phyloP scores from a whole-genome alignment of 306 rosid genomes.

The Gleditsia sinensis region DNA sequence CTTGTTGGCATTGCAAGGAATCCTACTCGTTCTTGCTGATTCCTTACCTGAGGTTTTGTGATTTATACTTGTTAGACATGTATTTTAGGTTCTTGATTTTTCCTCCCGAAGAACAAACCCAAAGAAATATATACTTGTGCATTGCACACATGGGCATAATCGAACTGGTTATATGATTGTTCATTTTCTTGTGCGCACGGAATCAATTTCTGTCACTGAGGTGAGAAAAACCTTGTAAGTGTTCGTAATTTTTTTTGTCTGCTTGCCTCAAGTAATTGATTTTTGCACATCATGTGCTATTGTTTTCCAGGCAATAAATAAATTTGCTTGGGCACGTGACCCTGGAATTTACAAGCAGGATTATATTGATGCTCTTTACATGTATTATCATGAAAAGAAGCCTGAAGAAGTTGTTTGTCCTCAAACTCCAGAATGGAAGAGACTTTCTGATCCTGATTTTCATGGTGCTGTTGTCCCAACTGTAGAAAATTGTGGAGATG shows the following conservation, averaged over 20 bases:
- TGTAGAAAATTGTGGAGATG: slow-evolving; percentile 59
- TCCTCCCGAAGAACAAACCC: slow-evolving; percentile 62
- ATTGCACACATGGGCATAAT: slow-evolving; percentile 97
- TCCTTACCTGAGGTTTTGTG: slow-evolving; percentile 42
- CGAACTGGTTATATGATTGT: slow-evolving; percentile 97
- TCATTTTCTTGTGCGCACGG: slow-evolving; percentile 76
- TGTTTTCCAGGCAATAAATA: slow-evolving; percentile 68
- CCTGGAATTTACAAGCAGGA: slow-evolving; percentile 98
- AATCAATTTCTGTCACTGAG: slow-evolving; percentile 71
- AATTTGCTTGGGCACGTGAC: slow-evolving; percentile 74
- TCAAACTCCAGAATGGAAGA: slow-evolving; percentile 92
- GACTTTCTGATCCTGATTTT: slow-evolving; percentile 73
- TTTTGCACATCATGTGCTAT: slow-evolving; percentile 21
- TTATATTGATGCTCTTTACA: slow-evolving; percentile 77
- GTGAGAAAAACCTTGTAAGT: slow-evolving; percentile 44
- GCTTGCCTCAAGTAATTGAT: slow-evolving; percentile 16
- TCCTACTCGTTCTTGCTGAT: slow-evolving; percentile 32
- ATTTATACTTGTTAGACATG: slow-evolving; percentile 37
- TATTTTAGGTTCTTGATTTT: slow-evolving; percentile 75
- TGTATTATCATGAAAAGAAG: slow-evolving; percentile 77
- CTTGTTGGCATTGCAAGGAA: slow-evolving; percentile 21
- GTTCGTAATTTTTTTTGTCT: slow-evolving; percentile 6
- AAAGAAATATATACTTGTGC: slow-evolving; percentile 84
- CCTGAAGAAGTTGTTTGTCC: slow-evolving; percentile 81
- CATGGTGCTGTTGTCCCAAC: slow-evolving; percentile 63